phyloP scores from a whole-genome alignment of 2,329 filamentous ascomycete genomes.

The Colletotrichum euphorbiae region DNA sequence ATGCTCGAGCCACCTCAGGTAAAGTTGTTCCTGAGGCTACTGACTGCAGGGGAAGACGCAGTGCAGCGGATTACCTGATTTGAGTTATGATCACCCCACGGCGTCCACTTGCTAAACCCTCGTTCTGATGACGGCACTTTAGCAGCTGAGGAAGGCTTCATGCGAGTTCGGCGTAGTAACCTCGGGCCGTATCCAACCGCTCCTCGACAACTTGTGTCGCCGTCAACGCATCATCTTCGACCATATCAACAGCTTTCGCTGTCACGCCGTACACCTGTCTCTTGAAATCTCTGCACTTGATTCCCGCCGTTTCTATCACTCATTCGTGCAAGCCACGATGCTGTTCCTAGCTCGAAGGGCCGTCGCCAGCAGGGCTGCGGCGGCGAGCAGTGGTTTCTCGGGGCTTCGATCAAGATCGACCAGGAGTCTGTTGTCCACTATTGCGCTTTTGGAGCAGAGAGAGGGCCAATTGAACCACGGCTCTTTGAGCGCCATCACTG shows the following conservation, averaged over 20 bases:
- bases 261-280: neutral
- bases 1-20: no score
- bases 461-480: slow-evolving; percentile 87
- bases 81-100: slow-evolving; percentile 5
- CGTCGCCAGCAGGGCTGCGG: slow-evolving; percentile 40
- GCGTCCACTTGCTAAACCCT: neutral
- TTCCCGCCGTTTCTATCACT: neutral
- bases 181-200: slow-evolving; percentile 56
- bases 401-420: slow-evolving; percentile 42
- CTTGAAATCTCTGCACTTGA: neutral
- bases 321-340: slow-evolving; percentile 44
- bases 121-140: slow-evolving; percentile 32
- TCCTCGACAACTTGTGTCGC: slow-evolving; percentile 10
- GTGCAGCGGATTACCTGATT: no score
- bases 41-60: no score
- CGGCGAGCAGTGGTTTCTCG: slow-evolving; percentile 43
- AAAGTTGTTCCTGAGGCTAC: slow-evolving; percentile 11
- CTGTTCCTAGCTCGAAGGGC: slow-evolving; percentile 43
- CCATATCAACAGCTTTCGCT: neutral
- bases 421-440: slow-evolving; percentile 78
- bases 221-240: slow-evolving; percentile 4
- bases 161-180: slow-evolving; percentile 41
- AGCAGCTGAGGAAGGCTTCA: slow-evolving; percentile 28
- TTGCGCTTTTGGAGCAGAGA: slow-evolving; percentile 92
- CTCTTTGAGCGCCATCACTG: slow-evolving; percentile 86